A percentile compares a stretch with the other conserved stretches of the same genome.
Conservation (phyloP, 768 basidiomycete species). For the Cystobasidium onofrii region DNA sequence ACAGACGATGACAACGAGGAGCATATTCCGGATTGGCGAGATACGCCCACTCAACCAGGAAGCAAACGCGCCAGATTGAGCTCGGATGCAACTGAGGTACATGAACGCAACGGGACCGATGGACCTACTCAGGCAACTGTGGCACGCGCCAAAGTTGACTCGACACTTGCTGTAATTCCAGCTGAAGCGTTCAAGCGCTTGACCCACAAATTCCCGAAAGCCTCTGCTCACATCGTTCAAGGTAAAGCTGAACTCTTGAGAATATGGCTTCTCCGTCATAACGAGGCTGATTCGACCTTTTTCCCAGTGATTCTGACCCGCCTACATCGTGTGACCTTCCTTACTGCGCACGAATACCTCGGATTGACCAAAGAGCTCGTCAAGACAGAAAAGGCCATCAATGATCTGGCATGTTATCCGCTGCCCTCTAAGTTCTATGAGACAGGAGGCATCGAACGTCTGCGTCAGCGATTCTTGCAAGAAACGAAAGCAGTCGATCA, state of each 20-base stretch:
- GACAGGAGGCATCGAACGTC: slow-evolving; percentile 75
- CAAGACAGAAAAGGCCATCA: slow-evolving; percentile 92
- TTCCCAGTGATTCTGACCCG: slow-evolving; percentile 77
- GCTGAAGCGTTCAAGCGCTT: slow-evolving; percentile 90
- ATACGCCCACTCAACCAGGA: not conserved
- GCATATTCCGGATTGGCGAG: not conserved
- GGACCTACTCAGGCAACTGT: slow-evolving; percentile 60
- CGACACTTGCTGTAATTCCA: slow-evolving; percentile 95
- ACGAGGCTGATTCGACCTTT: not conserved
- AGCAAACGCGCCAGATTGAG: not conserved
- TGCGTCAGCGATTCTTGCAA: slow-evolving; percentile 75
- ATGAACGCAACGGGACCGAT: not conserved
- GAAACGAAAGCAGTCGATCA: slow-evolving; percentile 38
- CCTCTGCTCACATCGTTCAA: slow-evolving; percentile 56
- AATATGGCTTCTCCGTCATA: not conserved
- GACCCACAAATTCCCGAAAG: slow-evolving; percentile 93
- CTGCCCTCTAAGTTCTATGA: slow-evolving; percentile 85
- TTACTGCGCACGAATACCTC: slow-evolving; percentile 90
- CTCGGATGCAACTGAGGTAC: not conserved
- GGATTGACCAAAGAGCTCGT: slow-evolving; percentile 91
- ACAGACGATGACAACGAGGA: slow-evolving; percentile 16
- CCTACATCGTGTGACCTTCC: slow-evolving; percentile 94
- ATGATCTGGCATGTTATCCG: slow-evolving; percentile 92
- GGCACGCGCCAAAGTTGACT: slow-evolving; percentile 87
- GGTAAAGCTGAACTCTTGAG: slow-evolving; percentile 12